Conservation (phyloP, 805 yeast genomes). For the Clavispora fructus region DNA sequence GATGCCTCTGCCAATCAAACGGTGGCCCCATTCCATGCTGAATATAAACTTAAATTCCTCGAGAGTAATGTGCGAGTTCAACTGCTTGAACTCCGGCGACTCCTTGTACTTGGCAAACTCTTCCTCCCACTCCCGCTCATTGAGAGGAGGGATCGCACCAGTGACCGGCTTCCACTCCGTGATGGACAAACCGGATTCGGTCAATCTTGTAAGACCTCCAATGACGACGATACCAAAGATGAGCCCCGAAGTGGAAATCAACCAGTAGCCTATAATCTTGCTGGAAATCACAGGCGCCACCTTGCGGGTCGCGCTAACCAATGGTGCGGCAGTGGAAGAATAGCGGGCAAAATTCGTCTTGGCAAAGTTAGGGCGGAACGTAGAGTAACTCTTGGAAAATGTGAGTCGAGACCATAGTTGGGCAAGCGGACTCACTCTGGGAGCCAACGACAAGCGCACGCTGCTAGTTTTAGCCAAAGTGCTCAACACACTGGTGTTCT, state of each 20-base stretch:
- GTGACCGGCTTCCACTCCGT: constrained; percentile 99
- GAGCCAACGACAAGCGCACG: constrained; percentile 11
- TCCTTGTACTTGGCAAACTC: constrained; percentile 78
- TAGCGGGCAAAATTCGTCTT: background rate
- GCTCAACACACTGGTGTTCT: constrained; percentile 44
- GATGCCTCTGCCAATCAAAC: constrained; percentile 86
- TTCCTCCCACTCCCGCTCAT: constrained; percentile 73
- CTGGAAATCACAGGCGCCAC: constrained; percentile 16
- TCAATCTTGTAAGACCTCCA: constrained; percentile 92
- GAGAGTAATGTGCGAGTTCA: constrained; percentile 82
- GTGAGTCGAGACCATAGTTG: background rate
- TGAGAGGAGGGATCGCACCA: constrained; percentile 86
- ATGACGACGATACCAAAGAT: constrained; percentile 95
- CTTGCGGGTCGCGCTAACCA: background rate
- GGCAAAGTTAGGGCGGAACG: background rate
- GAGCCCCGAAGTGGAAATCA: constrained; percentile 77
- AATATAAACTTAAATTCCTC: constrained; percentile 94
- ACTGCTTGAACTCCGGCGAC: constrained; percentile 86
- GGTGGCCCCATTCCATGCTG: constrained; percentile 97
- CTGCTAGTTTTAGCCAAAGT: constrained; percentile 20
- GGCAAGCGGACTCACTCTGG: constrained; percentile 6
- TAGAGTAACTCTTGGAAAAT: background rate
- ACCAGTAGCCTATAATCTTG: constrained; percentile 72
- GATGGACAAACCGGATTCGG: constrained; percentile 93
- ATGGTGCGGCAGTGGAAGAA: background rate